Base-by-base conservation (phyloP, 2,329 filamentous ascomycete genomes). In the Pezicula rhizophila region DNA sequence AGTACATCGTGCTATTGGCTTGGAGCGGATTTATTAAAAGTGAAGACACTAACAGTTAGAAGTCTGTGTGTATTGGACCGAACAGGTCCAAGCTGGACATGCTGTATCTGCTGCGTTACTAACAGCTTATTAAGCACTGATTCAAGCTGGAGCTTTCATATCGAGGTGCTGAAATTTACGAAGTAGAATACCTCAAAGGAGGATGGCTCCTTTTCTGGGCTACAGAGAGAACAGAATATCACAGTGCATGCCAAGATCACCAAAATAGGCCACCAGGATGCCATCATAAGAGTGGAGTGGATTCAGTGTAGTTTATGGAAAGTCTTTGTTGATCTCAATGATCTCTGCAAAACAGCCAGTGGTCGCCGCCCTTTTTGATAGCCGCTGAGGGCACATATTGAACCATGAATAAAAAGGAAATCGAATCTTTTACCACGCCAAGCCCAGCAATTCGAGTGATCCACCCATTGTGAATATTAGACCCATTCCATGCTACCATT, bases 401-500 rank as follows among this genome's bases (percentile, higher is more conserved):
- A 52, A 52, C 53, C 54, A 45, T 34, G 48, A 52, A 49, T 47
- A 46, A 45, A 55, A 59, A 57, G 49, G 54, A 61, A 64, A 60
- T 57, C 44, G 57, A 62, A 61, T 60, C 59, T 62, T 64, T 64
- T 62, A 59, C 58, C 60, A 49, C 57, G 55, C 60, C 61, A 54
- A 50, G 57, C 60, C 56, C 50, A 50, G 56, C 50, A 46, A 53
- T 60, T 42, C 25, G 25, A 42, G 18, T 31, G 20, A 56, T 55
- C 56, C 59, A 57, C 45, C 56, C 57, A 52, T 58, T 54, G 47
- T 48, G 54, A 60, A 58, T 57, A 60, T 60, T 57, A 49, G 59
- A 57, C 58, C 60, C 54, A 59, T 60, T 63, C 62, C 61, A 64
- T 63, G 57, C 60, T 58, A 60, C 59, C 58, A 55, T 59, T 58